Evolutionary conservation across 257 asterid species (phyloP).

Genomic region (Fraxinus americana): DNA sequence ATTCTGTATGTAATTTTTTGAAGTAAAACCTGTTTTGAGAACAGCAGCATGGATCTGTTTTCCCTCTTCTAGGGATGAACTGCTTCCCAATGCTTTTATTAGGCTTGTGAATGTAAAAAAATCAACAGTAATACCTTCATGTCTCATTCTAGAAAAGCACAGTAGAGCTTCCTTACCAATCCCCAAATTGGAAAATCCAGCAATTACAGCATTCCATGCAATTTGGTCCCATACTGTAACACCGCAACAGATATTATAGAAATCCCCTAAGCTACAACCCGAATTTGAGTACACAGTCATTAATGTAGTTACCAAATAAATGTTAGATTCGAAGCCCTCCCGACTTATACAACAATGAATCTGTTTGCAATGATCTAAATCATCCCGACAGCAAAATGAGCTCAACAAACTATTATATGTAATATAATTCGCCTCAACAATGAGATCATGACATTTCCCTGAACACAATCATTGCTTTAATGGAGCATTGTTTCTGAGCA

Average conservation of each 20-base stretch:
- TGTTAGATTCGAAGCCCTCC: slow-evolving; percentile 52
- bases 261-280: slow-evolving; percentile 44
- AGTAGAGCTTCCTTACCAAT: slow-evolving; percentile 47
- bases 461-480: slow-evolving; percentile 43
- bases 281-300: slow-evolving; percentile 51
- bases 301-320: slow-evolving; percentile 45
- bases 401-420: slow-evolving; percentile 52
- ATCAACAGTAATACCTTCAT: slow-evolving; percentile 37
- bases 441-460: slow-evolving; percentile 47
- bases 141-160: slow-evolving; percentile 51
- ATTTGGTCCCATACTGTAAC: slow-evolving; percentile 54
- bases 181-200: slow-evolving; percentile 60
- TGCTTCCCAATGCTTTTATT: slow-evolving; percentile 50
- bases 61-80: slow-evolving; percentile 57
- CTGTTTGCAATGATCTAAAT: slow-evolving; percentile 49
- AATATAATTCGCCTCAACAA: slow-evolving; percentile 37
- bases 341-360: slow-evolving; percentile 50
- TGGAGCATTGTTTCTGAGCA: slow-evolving; percentile 35
- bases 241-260: slow-evolving; percentile 34
- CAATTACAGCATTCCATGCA: slow-evolving; percentile 65
- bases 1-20: slow-evolving; percentile 38
- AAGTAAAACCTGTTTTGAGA: slow-evolving; percentile 41
- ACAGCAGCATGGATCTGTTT: slow-evolving; percentile 50
- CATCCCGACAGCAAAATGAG: slow-evolving; percentile 45
- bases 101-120: slow-evolving; percentile 54